Evolutionary conservation across 805 yeast species (phyloP).

Genomic region (Monosporozyma unispora): DNA sequence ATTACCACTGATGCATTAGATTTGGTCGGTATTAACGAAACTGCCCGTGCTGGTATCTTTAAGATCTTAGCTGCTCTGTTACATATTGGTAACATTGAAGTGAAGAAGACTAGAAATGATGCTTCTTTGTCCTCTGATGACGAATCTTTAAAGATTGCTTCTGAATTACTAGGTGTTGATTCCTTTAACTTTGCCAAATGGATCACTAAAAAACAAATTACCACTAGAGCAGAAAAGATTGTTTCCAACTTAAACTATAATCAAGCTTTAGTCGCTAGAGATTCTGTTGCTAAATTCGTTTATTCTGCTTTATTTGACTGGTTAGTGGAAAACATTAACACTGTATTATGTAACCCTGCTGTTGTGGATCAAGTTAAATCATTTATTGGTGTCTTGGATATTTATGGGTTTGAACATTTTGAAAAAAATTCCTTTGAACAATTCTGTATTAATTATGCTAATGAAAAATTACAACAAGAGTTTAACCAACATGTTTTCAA

Average conservation of each 20-base stretch:
- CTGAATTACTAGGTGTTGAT: slow-evolving; percentile 76
- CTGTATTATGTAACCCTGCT: slow-evolving; percentile 70
- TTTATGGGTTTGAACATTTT: slow-evolving; percentile 95
- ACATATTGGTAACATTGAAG: slow-evolving; percentile 87
- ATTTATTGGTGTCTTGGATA: slow-evolving; percentile 94
- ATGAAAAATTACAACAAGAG: slow-evolving; percentile 94
- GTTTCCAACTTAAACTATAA: slow-evolving; percentile 70
- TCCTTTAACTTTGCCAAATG: slow-evolving; percentile 71
- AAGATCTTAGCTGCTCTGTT: slow-evolving; percentile 77
- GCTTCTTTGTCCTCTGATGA: slow-evolving; percentile 80
- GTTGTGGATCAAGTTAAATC: slow-evolving; percentile 50
- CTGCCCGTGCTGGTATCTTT: slow-evolving; percentile 60
- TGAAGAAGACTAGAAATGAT: slow-evolving; percentile 75
- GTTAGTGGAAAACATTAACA: slow-evolving; percentile 79
- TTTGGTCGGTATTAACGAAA: slow-evolving; percentile 62
- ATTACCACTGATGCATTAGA: slow-evolving; percentile 69
- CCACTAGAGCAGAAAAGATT: slow-evolving; percentile 87
- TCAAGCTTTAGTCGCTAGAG: slow-evolving; percentile 86
- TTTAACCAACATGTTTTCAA: slow-evolving; percentile 96
- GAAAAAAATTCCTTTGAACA: slow-evolving; percentile 92
- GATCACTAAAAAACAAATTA: slow-evolving; percentile 86
- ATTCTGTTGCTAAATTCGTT: slow-evolving; percentile 92
- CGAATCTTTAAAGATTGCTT: slow-evolving; percentile 71
- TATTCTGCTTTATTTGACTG: slow-evolving; percentile 91
- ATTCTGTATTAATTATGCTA: slow-evolving; percentile 93